Percentiles rank a stretch among this genome's conserved stretches.
phyloP scores from a whole-genome alignment of 2,329 filamentous ascomycete genomes.

The Lachnellula arida region DNA sequence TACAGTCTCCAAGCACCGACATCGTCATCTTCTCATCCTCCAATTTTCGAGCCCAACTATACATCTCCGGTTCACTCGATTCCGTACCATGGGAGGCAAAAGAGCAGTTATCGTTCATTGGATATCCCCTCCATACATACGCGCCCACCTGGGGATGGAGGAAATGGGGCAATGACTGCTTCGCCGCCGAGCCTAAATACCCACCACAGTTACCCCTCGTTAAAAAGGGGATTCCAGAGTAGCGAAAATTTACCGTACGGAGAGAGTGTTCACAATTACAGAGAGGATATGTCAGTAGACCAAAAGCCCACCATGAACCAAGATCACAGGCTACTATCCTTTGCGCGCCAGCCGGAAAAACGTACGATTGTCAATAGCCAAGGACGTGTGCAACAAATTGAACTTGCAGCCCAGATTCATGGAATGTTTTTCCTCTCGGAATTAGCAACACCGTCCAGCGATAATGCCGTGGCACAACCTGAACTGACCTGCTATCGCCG shows the following conservation, averaged over 20 bases:
- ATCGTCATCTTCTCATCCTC: conserved; percentile 20
- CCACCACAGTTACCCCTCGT: conserved; percentile 31
- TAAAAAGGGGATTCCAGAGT: conserved; percentile 29
- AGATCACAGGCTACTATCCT: conserved; percentile 33
- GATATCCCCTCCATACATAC: conserved; percentile 27
- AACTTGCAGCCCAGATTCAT: conserved; percentile 65
- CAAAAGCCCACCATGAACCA: conserved; percentile 31
- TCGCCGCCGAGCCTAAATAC: conserved; percentile 27
- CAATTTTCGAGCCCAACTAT: conserved; percentile 25
- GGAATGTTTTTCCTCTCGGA: conserved; percentile 89
- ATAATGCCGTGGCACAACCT: conserved; percentile 54
- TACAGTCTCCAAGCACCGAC: conserved; percentile 27
- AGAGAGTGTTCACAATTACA: conserved; percentile 26
- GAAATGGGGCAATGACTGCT: conserved; percentile 20
- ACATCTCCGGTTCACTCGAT: conserved; percentile 20
- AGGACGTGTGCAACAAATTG: conserved; percentile 44
- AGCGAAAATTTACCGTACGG: conserved; percentile 27
- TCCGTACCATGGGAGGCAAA: conserved; percentile 26
- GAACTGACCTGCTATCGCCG: conserved; percentile 94
- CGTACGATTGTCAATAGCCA: conserved; percentile 45
- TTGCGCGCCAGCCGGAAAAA: conserved; percentile 34
- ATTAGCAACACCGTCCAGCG: conserved; percentile 40
- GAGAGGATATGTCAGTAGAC: conserved; percentile 28
- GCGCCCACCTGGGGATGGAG: conserved; percentile 19
- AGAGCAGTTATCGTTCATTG: conserved; percentile 28